Evolutionary conservation across 495 filamentous ascomycete species (phyloP), one percentile per base, ranked within the genome.

Genomic region (Hypoxylon perforatum): DNA sequence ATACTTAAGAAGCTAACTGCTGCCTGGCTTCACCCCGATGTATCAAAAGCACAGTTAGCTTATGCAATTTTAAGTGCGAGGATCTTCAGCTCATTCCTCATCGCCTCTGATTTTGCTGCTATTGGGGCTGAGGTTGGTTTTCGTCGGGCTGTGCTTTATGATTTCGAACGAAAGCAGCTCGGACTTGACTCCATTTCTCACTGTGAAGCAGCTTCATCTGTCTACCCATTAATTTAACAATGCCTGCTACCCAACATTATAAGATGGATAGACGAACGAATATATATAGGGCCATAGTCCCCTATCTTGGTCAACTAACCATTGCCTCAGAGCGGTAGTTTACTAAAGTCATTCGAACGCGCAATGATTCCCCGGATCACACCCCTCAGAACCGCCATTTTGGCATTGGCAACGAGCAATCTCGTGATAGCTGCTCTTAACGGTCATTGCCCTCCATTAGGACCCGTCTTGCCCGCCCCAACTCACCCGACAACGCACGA

Each of bases 361-460:
- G 59, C 39, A 0, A 68, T 68, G 65, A 15, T 57, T 47, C 39
- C 25, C 35, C 48, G 14, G 3, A 23, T 4, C 6, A 36, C 15
- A 6, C 0, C 11, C 3, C 46, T 22, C 0, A 35, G 28, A 17
- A 57, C 21, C 10, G 11, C 44, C 11, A 11, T 55, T 10, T 22
- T 18, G 0, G 21, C 56, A 18, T 25, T 69, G 8, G 49, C 51
- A 15, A 22, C 38, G 3, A 23, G 51, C 46, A 69, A 63, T 15
- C 28, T 51, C 9, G 72, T 55, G 2, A 61, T 59, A 10, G 75
- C 75, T 35, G 73, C 75, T 22, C 71, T 69, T 11, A 45, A 73
- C 44, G 73, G 73, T 12, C 66, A 74, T 55, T 78, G 73, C 39
- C 76, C 76, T 9, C 76, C 76, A 54, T 53, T 78, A 33, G 74